A percentile compares a stretch with the other conserved stretches of the same genome.
These are phyloP conservation scores for Paxillus rubicundulus DNA, from an alignment of 768 basidiomycete genomes.

Conservation along the genomic window DNA sequence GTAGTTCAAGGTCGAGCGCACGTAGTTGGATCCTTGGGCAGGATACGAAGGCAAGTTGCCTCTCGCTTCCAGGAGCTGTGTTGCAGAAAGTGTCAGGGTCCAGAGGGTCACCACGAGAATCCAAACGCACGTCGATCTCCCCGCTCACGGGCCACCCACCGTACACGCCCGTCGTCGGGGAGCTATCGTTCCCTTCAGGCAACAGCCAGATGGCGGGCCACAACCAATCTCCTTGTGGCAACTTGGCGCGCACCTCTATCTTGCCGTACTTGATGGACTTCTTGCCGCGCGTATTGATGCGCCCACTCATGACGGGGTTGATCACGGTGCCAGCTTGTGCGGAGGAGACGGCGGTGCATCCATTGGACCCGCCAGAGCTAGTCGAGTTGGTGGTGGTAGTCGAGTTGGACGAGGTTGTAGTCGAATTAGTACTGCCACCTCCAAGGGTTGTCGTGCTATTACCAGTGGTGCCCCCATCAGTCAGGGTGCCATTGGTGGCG, in stretches of 20 bases:
- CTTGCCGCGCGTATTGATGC: constrained; percentile 50
- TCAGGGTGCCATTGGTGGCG: background rate
- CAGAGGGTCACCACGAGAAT: background rate
- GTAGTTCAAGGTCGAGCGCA: constrained; percentile 64
- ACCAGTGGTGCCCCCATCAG: background rate
- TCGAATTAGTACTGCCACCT: constrained; percentile 14
- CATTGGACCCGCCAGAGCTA: constrained; percentile 10
- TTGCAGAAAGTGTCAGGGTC: background rate
- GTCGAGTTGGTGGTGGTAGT: constrained; percentile 11
- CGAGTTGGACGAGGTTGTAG: constrained; percentile 13
- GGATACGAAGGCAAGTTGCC: constrained; percentile 45
- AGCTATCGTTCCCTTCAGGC: constrained; percentile 23
- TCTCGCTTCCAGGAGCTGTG: constrained; percentile 52
- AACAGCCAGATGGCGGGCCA: constrained; percentile 36
- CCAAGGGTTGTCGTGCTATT: background rate
- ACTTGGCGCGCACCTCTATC: constrained; percentile 58
- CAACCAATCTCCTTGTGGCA: constrained; percentile 51
- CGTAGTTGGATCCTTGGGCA: constrained; percentile 44
- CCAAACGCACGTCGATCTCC: constrained; percentile 52
- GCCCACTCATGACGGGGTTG: constrained; percentile 54
- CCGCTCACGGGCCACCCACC: constrained; percentile 51
- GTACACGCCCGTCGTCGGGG: constrained; percentile 21
- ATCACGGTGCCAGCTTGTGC: constrained; percentile 35
- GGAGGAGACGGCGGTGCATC: constrained; percentile 45
- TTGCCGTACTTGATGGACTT: constrained; percentile 53